phyloP scores from a whole-genome alignment of 352 stramenopile genomes.

The Halophytophthora batemanensis region DNA sequence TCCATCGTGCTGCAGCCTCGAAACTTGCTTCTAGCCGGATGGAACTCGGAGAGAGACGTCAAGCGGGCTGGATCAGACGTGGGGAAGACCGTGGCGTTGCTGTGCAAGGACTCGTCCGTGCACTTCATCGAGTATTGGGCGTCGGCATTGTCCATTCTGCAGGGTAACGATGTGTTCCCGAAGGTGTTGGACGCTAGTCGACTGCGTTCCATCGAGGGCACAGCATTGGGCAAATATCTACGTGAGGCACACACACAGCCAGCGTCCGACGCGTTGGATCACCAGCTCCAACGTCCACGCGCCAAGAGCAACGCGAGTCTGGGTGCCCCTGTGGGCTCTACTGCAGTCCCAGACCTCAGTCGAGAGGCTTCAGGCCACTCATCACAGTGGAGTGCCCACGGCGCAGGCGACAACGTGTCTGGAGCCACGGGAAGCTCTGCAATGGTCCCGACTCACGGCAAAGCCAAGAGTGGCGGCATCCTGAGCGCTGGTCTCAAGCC shows the following conservation, averaged over 20 bases:
- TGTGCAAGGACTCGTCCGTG: constrained; percentile 53
- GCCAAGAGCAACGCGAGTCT: constrained; percentile 35
- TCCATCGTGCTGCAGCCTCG: constrained; percentile 60
- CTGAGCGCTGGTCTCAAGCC: constrained; percentile 21
- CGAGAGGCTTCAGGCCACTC: constrained; percentile 46
- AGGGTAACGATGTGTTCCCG: constrained; percentile 40
- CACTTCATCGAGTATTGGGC: constrained; percentile 60
- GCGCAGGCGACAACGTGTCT: constrained; percentile 13
- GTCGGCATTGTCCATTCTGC: constrained; percentile 41
- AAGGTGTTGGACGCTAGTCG: constrained; percentile 38
- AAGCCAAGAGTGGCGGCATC: constrained; percentile 27
- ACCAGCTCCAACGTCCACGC: constrained; percentile 29
- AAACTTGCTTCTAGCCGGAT: constrained; percentile 32
- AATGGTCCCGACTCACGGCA: constrained; percentile 8
- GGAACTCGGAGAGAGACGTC: constrained; percentile 18
- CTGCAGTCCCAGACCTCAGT: constrained; percentile 37
- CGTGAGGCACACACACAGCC: constrained; percentile 52
- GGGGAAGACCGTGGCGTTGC: constrained; percentile 24
- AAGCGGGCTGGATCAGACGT: constrained; percentile 30
- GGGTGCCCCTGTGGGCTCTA: constrained; percentile 16
- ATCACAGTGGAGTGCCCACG: constrained; percentile 39
- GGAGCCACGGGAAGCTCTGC: constrained; percentile 7
- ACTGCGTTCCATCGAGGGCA: constrained; percentile 46
- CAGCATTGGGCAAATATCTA: constrained; percentile 49
- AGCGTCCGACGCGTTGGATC: constrained; percentile 19